A percentile compares a stretch with the other conserved stretches of the same genome.
Conservation (phyloP, 495 filamentous ascomycete genomes). For the Annulohypoxylon stygium region DNA sequence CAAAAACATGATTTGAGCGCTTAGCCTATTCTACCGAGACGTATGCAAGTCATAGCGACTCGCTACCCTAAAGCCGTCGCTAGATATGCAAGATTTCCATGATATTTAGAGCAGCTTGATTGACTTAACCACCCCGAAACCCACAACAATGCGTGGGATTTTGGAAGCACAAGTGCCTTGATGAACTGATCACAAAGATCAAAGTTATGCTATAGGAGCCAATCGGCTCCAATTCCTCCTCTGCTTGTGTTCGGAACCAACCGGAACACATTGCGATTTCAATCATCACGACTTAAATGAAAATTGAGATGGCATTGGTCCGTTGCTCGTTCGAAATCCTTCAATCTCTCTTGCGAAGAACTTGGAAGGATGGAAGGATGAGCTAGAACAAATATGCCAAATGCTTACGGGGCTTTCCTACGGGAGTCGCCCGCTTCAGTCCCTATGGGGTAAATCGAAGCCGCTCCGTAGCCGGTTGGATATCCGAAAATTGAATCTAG, state of each 20-base stretch:
- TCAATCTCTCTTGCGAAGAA: constrained; percentile 26
- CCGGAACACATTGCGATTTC: constrained; percentile 16
- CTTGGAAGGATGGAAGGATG: constrained; percentile 7
- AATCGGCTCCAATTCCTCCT: constrained; percentile 32
- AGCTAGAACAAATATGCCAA: constrained; percentile 14
- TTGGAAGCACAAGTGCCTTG: constrained; percentile 17
- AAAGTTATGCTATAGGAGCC: constrained; percentile 13
- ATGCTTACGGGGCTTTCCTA: constrained; percentile 19
- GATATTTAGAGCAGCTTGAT: constrained; percentile 3
- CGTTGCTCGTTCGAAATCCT: constrained; percentile 16
- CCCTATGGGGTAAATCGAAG: constrained; percentile 31
- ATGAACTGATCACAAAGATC: constrained; percentile 11
- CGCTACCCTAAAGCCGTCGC: background rate
- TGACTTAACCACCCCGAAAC: constrained; percentile 3
- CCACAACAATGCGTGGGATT: background rate
- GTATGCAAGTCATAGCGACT: constrained; percentile 16
- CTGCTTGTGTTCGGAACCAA: constrained; percentile 28
- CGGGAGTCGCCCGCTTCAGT: constrained; percentile 15
- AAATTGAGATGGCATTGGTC: constrained; percentile 16
- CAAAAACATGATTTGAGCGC: background rate
- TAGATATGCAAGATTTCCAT: constrained; percentile 10
- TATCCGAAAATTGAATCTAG: constrained; percentile 35
- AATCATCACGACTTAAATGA: constrained; percentile 2
- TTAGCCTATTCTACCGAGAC: constrained; percentile 1
- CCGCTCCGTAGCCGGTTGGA: constrained; percentile 35